Percentiles rank a stretch among this genome's conserved stretches.
Conservation (phyloP, 306 rosid genomes). For the Prunus dulcis region DNA sequence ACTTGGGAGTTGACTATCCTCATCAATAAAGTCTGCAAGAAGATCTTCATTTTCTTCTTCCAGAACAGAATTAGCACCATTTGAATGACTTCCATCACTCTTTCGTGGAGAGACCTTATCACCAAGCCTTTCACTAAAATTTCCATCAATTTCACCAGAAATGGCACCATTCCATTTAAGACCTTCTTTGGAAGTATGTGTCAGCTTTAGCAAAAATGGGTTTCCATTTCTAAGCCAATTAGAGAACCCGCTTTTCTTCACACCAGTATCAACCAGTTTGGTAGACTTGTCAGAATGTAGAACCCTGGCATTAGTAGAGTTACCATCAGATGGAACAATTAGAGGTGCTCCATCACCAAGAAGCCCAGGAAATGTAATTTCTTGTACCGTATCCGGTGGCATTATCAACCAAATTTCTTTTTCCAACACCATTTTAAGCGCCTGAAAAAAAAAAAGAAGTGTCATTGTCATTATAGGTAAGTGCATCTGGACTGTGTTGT, state of each 20-base stretch:
- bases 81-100: slow-evolving; percentile 40
- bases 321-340: slow-evolving; percentile 54
- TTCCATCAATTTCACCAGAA: slow-evolving; percentile 60
- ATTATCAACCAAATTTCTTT: slow-evolving; percentile 75
- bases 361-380: slow-evolving; percentile 93
- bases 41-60: slow-evolving; percentile 98
- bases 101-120: slow-evolving; percentile 56
- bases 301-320: slow-evolving; percentile 39
- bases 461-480: not conserved
- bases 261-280: slow-evolving; percentile 41
- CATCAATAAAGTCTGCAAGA: slow-evolving; percentile 98
- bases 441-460: slow-evolving; percentile 44
- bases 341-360: slow-evolving; percentile 96
- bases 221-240: slow-evolving; percentile 75
- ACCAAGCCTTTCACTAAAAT: slow-evolving; percentile 35
- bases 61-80: slow-evolving; percentile 56
- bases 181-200: slow-evolving; percentile 52
- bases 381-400: slow-evolving; percentile 78
- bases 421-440: slow-evolving; percentile 95
- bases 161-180: slow-evolving; percentile 49
- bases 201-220: slow-evolving; percentile 65
- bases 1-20: slow-evolving; percentile 99
- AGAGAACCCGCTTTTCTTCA: slow-evolving; percentile 66
- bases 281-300: slow-evolving; percentile 45
- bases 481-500: not conserved